Evolutionary conservation across 352 stramenopile species (phyloP), one percentile per base, ranked within the genome.

Genomic region (Globisporangium orthogonon): DNA sequence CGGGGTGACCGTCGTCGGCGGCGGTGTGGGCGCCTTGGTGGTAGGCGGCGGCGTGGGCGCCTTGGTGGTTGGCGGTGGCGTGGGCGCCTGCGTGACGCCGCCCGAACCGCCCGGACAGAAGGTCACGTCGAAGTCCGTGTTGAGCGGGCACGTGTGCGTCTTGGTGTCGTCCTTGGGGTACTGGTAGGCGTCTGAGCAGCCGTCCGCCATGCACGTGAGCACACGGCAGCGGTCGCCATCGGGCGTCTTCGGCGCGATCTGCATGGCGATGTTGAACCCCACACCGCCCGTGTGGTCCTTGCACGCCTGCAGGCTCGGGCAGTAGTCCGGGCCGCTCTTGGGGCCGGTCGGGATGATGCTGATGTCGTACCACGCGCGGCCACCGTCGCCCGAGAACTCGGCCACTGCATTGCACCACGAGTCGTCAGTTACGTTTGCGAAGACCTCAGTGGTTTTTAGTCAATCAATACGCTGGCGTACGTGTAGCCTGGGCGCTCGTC

Each of bases 251-350:
- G 78, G 73, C 13, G 68, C 64, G 58, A 91, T 87, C 66, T 74
- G 72, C 74, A 91, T 88, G 50, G 78, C 49, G 35, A 86, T 64
- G 70, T 89, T 89, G 65, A 81, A 91, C 45, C 78, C 76, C 17
- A 78, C 63, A 31, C 71, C 76, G 45, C 80, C 80, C 17, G 77
- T 90, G 52, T 67, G 46, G 1, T 31, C 54, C 67, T 86, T 87
- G 55, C 78, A 89, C 11, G 67, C 66, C 2, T 67, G 66, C 23
- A 89, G 66, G 41, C 66, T 84, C 18, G 28, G 23, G 55, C 81
- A 91, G 50, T 77, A 67, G 18, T 76, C 73, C 1, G 81, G 78
- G 0, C 65, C 73, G 54, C 66, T 65, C 50, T 61, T 65, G 3
- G 71, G 61, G 3, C 78, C 70, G 5, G 79, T 88, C 4, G 81